Conservation (phyloP, 2,329 filamentous ascomycete species). For the Sporothrix pallida region DNA sequence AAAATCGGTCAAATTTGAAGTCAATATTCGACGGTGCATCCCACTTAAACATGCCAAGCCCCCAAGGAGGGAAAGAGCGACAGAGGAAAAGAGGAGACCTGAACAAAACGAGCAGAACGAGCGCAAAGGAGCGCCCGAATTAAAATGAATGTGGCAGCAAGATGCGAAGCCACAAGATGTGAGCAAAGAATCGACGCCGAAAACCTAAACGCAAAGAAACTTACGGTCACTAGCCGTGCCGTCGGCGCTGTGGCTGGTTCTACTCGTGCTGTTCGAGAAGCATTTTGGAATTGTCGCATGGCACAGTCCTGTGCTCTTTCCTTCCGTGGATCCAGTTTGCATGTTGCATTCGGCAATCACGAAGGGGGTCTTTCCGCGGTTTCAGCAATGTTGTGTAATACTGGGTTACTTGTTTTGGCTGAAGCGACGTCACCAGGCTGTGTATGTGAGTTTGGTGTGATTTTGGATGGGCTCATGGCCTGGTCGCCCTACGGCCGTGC, state of each 20-base stretch:
- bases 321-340: background rate
- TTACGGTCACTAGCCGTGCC: background rate
- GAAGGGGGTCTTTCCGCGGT: slow-evolving; percentile 15
- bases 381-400: slow-evolving; percentile 25
- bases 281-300: background rate
- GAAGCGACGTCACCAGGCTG: slow-evolving; percentile 24
- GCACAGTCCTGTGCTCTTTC: background rate
- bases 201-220: background rate
- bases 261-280: background rate
- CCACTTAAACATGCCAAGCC: slow-evolving; percentile 29
- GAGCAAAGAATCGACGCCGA: slow-evolving; percentile 10
- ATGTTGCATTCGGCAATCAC: slow-evolving; percentile 21
- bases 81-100: slow-evolving; percentile 17
- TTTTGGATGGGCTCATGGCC: background rate
- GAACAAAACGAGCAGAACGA: background rate
- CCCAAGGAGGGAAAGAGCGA: slow-evolving; percentile 29
- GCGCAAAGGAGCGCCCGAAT: background rate
- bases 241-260: background rate
- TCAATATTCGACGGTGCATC: slow-evolving; percentile 7
- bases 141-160: slow-evolving; percentile 17
- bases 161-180: background rate
- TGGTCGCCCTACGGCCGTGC: background rate
- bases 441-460: background rate
- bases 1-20: background rate
- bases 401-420: slow-evolving; percentile 23